A percentile compares a stretch with the other conserved stretches of the same genome.
These are phyloP conservation scores for Aspergillus sp. DNA, from an alignment of 2,329 filamentous ascomycete genomes.

Conservation along the genomic window DNA sequence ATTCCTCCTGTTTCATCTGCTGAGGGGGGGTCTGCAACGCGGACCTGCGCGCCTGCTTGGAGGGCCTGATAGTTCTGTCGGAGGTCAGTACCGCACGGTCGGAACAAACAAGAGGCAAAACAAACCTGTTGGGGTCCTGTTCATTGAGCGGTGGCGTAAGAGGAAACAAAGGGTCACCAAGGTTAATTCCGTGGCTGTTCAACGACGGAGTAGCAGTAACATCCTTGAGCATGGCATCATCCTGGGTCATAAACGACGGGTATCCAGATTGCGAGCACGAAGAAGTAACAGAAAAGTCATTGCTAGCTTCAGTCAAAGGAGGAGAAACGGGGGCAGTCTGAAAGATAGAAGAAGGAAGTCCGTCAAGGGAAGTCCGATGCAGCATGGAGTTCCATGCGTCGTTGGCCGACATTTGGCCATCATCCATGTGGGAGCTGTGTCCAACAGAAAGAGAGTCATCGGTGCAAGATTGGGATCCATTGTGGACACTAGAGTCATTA, in stretches of 20 bases:
- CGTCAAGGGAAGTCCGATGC: conserved; percentile 29
- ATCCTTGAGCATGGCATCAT: conserved; percentile 33
- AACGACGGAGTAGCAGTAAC: conserved; percentile 25
- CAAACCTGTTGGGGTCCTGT: conserved; percentile 38
- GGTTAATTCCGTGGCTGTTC: conserved; percentile 25
- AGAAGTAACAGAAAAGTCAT: conserved; percentile 36
- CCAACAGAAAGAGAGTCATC: conserved; percentile 33
- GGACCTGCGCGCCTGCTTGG: conserved; percentile 33
- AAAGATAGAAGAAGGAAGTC: conserved; percentile 29
- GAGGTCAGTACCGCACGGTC: background rate
- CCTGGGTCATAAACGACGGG: conserved; percentile 30
- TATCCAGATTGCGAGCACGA: conserved; percentile 35
- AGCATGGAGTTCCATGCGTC: conserved; percentile 33
- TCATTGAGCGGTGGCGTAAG: conserved; percentile 33
- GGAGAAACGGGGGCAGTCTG: conserved; percentile 36
- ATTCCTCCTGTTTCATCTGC: conserved; percentile 32
- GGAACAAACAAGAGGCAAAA: background rate
- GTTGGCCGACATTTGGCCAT: conserved; percentile 27
- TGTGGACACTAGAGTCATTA: conserved; percentile 31
- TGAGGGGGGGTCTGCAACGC: conserved; percentile 27
- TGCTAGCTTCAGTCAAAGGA: conserved; percentile 36
- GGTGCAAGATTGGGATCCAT: conserved; percentile 25
- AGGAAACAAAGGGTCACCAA: conserved; percentile 35
- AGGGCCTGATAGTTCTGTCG: conserved; percentile 33
- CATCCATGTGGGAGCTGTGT: conserved; percentile 32